These are phyloP conservation scores for Pseudopyricularia cyperi DNA, from an alignment of 2,329 filamentous ascomycete genomes.

Conservation along the genomic window DNA sequence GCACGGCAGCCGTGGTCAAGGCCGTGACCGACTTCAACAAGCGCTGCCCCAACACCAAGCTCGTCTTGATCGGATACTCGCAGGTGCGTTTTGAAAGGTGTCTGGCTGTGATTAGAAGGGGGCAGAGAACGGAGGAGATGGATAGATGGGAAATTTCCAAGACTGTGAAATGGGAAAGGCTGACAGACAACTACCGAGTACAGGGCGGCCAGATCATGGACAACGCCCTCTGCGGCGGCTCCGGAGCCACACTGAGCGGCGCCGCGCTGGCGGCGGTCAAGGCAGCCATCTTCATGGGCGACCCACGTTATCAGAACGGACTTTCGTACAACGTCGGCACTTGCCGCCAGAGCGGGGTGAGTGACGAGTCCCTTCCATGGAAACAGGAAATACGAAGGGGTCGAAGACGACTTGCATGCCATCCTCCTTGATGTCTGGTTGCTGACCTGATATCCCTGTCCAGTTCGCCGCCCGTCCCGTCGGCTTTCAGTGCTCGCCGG, in stretches of 20 bases:
- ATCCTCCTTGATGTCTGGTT: background rate
- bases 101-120: background rate
- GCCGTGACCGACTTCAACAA: constrained; percentile 46
- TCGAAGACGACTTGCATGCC: background rate
- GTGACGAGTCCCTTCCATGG: no score
- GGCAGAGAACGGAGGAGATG: background rate
- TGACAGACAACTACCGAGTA: background rate
- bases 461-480: constrained; percentile 47
- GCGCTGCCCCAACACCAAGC: constrained; percentile 40
- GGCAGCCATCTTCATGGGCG: constrained; percentile 52
- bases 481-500: constrained; percentile 42
- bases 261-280: constrained; percentile 42
- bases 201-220: constrained; percentile 52
- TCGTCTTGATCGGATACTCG: constrained; percentile 50
- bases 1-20: constrained; percentile 42
- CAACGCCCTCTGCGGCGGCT: constrained; percentile 49
- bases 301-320: constrained; percentile 42
- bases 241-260: constrained; percentile 29
- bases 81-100: constrained; percentile 25
- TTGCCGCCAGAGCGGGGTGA: constrained; percentile 41
- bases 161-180: background rate
- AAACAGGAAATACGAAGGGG: no score
- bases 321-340: constrained; percentile 48
- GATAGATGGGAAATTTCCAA: background rate
- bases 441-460: background rate